A percentile compares a stretch with the other conserved stretches of the same genome.
phyloP scores from a whole-genome alignment of 768 basidiomycete species.

The Boletus pseudopeckii region DNA sequence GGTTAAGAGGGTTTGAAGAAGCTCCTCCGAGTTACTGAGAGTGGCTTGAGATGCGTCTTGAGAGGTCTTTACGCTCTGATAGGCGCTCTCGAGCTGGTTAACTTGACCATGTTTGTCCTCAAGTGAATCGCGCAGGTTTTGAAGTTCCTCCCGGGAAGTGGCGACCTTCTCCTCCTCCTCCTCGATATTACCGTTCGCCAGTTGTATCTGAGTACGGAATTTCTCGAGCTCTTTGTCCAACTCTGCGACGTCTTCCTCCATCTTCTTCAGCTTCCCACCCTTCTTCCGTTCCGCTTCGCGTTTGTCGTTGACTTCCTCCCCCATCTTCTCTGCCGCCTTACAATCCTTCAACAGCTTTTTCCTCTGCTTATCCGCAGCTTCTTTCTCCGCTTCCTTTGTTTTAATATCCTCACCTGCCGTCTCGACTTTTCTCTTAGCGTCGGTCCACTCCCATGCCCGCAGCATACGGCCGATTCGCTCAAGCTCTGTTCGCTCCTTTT shows the following conservation, averaged over 20 bases:
- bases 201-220: constrained; percentile 79
- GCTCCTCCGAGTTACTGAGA: constrained; percentile 76
- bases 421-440: constrained; percentile 48
- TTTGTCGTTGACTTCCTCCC: constrained; percentile 62
- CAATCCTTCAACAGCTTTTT: constrained; percentile 52
- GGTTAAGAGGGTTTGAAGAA: constrained; percentile 92
- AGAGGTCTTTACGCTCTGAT: constrained; percentile 63
- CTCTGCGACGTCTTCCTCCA: constrained; percentile 76
- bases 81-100: constrained; percentile 48
- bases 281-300: constrained; percentile 88
- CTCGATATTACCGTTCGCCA: constrained; percentile 67
- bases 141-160: constrained; percentile 50
- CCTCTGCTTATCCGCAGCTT: constrained; percentile 43
- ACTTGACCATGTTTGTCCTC: constrained; percentile 61
- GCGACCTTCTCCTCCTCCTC: constrained; percentile 71
- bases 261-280: constrained; percentile 85
- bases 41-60: constrained; percentile 59
- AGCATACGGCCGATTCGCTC: constrained; percentile 80
- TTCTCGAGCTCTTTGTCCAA: constrained; percentile 81
- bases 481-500: constrained; percentile 84
- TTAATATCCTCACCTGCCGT: constrained; percentile 56
- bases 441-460: constrained; percentile 87
- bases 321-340: constrained; percentile 64
- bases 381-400: constrained; percentile 47
- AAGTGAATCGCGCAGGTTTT: constrained; percentile 57